Evolutionary conservation across 1,139 yeast species (phyloP), one percentile per base, ranked within the genome.

Genomic region (Meyerozyma carpophila): DNA sequence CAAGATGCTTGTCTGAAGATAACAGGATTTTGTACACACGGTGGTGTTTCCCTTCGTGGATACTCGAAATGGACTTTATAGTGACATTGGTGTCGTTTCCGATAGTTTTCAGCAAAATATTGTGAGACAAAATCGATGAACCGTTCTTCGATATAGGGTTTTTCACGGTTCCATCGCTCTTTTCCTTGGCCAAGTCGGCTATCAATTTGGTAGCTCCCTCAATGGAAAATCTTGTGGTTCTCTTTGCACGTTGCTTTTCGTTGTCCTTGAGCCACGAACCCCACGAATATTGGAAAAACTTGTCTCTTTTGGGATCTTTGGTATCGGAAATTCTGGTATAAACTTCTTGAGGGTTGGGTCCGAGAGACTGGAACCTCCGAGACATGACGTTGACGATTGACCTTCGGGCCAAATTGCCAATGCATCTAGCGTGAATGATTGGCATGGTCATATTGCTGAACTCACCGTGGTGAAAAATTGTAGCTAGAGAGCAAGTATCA

Each of bases 41-140:
- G 66, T 93, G 93, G 59, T 89, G 96, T 64, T 88, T 89, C 45
- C 98, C 98, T 63, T 93, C 98, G 57, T 89, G 96, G 48, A 89
- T 75, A 48, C 95, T 84, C 46, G 88, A 81, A 59, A 93, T 81
- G 41, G 90, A 82, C 58, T 81, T 82, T 55, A 89, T 72, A n/a
- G 27, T 38, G 18, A 41, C 29, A 16, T 37, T 26, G 9, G 67
- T 65, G 34, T 60, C 63, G 1, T 64, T 59, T 3, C 84, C 84
- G 39, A 80, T 50, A 14, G 70, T 52, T 6, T 65, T 59, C 9
- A 59, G 53, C 24, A 61, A 62, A 43, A 75, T 58, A 59, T 81
- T 81, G 46, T 79, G 74, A 49, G 58, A 51, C 47, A 82, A 65
- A 3, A 70, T 62, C 10, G 61, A 63, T 10, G 78, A 62, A 18